These are phyloP conservation scores for Pistacia vera DNA, from an alignment of 345 rosid species.

Conservation along the genomic window DNA sequence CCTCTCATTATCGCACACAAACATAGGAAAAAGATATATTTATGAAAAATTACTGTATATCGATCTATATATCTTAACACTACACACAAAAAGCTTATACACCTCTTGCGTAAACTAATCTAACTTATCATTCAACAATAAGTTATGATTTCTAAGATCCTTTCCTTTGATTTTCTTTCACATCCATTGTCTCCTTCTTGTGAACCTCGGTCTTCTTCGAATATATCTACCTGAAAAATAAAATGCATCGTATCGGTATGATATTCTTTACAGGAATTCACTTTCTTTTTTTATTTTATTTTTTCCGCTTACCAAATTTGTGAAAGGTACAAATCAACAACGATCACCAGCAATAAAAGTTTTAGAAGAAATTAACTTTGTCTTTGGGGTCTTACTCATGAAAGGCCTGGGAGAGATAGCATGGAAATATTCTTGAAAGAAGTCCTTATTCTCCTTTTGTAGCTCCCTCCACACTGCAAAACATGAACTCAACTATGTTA, in stretches of 20 bases:
- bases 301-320: no score
- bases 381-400: conserved; percentile 20
- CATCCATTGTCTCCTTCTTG: conserved; percentile 20
- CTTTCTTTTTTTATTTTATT: no score
- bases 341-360: no score
- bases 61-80: no score
- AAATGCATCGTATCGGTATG: no score
- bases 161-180: conserved; percentile 7
- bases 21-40: no score
- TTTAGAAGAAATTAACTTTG: no score
- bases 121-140: background rate
- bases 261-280: no score
- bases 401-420: conserved; percentile 39
- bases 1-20: no score
- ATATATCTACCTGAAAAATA: no score
- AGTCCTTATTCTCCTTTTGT: conserved; percentile 66
- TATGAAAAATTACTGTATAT: background rate
- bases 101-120: background rate
- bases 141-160: background rate
- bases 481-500: background rate
- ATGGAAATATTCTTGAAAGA: conserved; percentile 57
- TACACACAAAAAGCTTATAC: background rate
- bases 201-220: no score
- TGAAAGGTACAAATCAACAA: no score
- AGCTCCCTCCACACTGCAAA: conserved; percentile 80